Evolutionary conservation across 805 yeast genomes (phyloP), one percentile per base, ranked within the genome.

Genomic region (Suhomyces canberraensis): DNA sequence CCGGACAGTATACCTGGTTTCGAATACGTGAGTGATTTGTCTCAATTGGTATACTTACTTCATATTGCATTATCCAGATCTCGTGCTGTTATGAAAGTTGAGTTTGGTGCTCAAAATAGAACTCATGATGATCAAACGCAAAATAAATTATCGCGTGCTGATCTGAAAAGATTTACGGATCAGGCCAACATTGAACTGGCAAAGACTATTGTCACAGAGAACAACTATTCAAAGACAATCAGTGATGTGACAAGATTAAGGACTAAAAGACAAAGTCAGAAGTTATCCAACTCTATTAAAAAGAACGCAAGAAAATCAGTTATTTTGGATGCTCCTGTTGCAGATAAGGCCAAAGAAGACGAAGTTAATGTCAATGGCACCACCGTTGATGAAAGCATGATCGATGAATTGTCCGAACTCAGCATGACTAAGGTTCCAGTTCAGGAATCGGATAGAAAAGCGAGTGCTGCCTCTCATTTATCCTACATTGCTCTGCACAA

Each of bases 41-140:
- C 77, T 14, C 98, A 93, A 60, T 73, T 89, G 52, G 69, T 81
- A 14, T 87, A 79, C 54, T 63, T 93, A 31, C 65, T 90, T 46
- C 83, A 85, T 50, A 88, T 93, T 44, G 98, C 98, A 0, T 67
- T 90, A 31, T 76, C 84, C 3, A 71, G 96, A 39, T 84, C 84
- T 26, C 78, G 64, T 51, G 71, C 76, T 14, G 84, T 81, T 0
- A 79, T 83, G 77, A 52, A 44, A 35, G 55, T 41, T 6, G 45
- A 44, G 9, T 20, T 46, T 25, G 46, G 42, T 3, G 7, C 9
- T 3, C 21, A 24, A 24, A 5, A 8, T 9, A 15, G 7, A 17
- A 14, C 11, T 3, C 13, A 27, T 6, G 11, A 24, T 3, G 31
- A 25, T 11, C 25, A 29, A 17, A 17, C 29, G 3, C 16, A 11